Conservation (phyloP, 805 yeast genomes). For the Ascoidea rubescens region DNA sequence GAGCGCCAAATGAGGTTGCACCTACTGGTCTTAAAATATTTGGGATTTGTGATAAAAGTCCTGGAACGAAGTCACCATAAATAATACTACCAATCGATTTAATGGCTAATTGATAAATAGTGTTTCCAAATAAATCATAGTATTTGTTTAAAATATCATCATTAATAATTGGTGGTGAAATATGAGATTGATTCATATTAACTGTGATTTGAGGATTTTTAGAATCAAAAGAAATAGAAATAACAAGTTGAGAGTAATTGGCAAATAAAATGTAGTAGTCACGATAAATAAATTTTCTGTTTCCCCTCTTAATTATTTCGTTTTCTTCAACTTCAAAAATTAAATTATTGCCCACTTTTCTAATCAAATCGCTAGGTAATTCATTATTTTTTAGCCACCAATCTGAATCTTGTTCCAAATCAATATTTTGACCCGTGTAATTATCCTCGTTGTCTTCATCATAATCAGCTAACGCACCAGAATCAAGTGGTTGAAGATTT, state of each 20-base stretch:
- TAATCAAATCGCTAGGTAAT: constrained; percentile 38
- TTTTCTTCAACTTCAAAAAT: constrained; percentile 55
- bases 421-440: constrained; percentile 6
- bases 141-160: constrained; percentile 34
- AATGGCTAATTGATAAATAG: constrained; percentile 31
- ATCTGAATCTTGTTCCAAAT: constrained; percentile 20
- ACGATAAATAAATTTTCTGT: constrained; percentile 29
- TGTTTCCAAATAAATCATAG: constrained; percentile 30
- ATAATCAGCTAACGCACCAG: not conserved
- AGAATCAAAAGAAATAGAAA: constrained; percentile 43
- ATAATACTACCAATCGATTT: constrained; percentile 11
- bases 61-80: constrained; percentile 20
- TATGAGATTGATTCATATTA: constrained; percentile 17
- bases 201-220: constrained; percentile 40
- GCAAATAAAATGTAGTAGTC: constrained; percentile 62
- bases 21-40: constrained; percentile 46
- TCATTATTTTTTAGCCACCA: constrained; percentile 57
- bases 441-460: not conserved
- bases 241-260: constrained; percentile 53
- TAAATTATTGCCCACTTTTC: constrained; percentile 31
- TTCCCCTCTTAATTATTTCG: constrained; percentile 40
- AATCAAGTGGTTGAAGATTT: not conserved
- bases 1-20: constrained; percentile 57
- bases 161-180: constrained; percentile 31
- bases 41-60: constrained; percentile 24